Percentiles rank a stretch among this genome's conserved stretches.
phyloP scores from a whole-genome alignment of 192 early-diverging fungal species.

The Backusella sp. region DNA sequence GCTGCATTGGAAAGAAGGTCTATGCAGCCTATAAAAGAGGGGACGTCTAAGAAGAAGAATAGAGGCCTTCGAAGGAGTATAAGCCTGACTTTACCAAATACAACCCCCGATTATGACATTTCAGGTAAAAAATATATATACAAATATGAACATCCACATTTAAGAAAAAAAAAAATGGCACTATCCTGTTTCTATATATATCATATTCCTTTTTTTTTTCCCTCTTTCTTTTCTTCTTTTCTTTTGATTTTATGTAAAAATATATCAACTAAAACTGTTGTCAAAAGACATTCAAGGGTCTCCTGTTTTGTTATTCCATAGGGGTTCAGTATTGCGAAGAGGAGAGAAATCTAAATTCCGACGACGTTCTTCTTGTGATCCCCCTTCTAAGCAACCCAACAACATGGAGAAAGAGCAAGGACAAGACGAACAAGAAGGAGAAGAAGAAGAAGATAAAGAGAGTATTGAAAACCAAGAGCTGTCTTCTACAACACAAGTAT shows the following conservation, averaged over 20 bases:
- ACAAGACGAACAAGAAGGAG: neutral
- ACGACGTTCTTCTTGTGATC: constrained; percentile 38
- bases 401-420: neutral
- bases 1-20: constrained; percentile 18
- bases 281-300: constrained; percentile 12
- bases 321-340: constrained; percentile 36
- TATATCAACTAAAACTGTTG: constrained; percentile 24
- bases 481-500: neutral
- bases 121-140: neutral
- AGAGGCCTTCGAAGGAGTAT: constrained; percentile 12
- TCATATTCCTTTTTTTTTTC: neutral
- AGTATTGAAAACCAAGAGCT: neutral
- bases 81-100: constrained; percentile 16
- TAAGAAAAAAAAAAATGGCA: neutral
- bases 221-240: constrained; percentile 24
- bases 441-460: neutral
- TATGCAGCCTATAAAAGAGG: neutral
- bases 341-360: constrained; percentile 55
- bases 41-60: constrained; percentile 6
- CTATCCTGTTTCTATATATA: neutral
- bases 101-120: constrained; percentile 1
- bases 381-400: neutral
- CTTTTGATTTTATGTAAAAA: neutral
- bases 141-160: neutral
- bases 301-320: constrained; percentile 33